Percentiles rank a stretch among this genome's conserved stretches.
Evolutionary conservation across 768 basidiomycete species (phyloP).

Genomic region (Mycena galopus): DNA sequence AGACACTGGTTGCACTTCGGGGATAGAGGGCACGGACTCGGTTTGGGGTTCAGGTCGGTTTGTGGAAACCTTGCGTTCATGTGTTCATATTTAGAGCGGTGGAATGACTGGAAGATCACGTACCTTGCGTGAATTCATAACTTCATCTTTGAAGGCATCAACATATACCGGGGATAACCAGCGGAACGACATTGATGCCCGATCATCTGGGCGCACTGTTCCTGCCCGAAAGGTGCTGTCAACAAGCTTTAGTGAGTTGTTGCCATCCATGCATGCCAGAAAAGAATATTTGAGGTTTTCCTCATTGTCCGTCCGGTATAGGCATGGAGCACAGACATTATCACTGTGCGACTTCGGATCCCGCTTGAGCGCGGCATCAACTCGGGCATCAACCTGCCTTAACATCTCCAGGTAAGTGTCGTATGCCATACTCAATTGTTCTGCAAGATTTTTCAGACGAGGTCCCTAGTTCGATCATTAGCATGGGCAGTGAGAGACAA

Average conservation of each 20-base stretch:
- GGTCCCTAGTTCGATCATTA: no score
- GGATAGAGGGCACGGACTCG: no score
- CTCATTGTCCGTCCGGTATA: neutral
- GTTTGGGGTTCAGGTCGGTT: no score
- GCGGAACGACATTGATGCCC: neutral
- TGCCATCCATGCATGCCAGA: neutral
- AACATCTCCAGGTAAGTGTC: slow-evolving; percentile 12
- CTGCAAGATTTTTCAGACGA: neutral
- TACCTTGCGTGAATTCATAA: neutral
- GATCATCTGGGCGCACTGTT: neutral
- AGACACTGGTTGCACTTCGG: no score
- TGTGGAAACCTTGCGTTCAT: no score
- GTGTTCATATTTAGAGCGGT: no score
- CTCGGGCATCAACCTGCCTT: neutral
- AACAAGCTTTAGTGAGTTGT: neutral
- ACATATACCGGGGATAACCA: neutral
- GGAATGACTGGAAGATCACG: no score
- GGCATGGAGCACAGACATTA: slow-evolving; percentile 4
- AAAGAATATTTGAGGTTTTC: neutral
- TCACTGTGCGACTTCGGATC: neutral
- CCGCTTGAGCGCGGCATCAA: neutral
- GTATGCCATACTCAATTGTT: slow-evolving; percentile 1
- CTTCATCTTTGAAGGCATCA: neutral
- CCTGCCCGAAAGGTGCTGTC: neutral
- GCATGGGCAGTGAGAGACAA: no score